Evolutionary conservation across 352 stramenopile species (phyloP).

Genomic region (Globisporangium carolinianum): DNA sequence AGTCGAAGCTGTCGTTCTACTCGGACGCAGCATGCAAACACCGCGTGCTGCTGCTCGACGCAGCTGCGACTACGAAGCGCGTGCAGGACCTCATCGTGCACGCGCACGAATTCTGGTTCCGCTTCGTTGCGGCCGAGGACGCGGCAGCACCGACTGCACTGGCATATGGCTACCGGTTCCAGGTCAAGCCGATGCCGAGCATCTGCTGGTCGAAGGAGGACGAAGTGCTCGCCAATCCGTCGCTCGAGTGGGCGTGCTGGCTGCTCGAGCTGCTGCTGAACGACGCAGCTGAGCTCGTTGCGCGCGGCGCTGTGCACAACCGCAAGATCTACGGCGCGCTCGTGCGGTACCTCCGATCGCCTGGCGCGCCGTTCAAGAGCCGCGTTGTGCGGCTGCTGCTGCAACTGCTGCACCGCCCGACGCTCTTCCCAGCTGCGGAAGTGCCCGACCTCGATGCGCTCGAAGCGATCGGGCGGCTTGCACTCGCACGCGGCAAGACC

Average conservation of each 20-base stretch:
- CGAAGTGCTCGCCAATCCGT: constrained; percentile 68
- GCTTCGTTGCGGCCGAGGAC: constrained; percentile 64
- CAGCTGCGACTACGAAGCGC: constrained; percentile 30
- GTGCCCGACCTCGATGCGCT: constrained; percentile 56
- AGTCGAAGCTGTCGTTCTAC: constrained; percentile 70
- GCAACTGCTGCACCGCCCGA: constrained; percentile 59
- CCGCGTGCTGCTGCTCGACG: constrained; percentile 42
- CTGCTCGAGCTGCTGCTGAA: constrained; percentile 76
- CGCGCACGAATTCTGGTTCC: constrained; percentile 79
- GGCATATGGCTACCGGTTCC: constrained; percentile 78
- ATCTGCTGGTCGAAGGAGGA: constrained; percentile 77
- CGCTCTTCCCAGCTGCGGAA: constrained; percentile 48
- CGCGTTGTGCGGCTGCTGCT: constrained; percentile 69
- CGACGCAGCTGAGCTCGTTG: constrained; percentile 56
- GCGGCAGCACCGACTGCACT: constrained; percentile 11
- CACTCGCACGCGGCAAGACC: constrained; percentile 42
- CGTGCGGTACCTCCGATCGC: constrained; percentile 72
- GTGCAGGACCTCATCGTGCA: constrained; percentile 67
- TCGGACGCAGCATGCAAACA: constrained; percentile 60
- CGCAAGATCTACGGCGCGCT: constrained; percentile 74
- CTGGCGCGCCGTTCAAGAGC: constrained; percentile 73
- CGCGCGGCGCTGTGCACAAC: constrained; percentile 70
- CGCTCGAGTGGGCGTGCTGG: constrained; percentile 84
- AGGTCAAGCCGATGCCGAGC: constrained; percentile 71
- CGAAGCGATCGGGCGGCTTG: constrained; percentile 52